phyloP scores from a whole-genome alignment of 2,329 filamentous ascomycete genomes.

The Pseudomassariella vexata region DNA sequence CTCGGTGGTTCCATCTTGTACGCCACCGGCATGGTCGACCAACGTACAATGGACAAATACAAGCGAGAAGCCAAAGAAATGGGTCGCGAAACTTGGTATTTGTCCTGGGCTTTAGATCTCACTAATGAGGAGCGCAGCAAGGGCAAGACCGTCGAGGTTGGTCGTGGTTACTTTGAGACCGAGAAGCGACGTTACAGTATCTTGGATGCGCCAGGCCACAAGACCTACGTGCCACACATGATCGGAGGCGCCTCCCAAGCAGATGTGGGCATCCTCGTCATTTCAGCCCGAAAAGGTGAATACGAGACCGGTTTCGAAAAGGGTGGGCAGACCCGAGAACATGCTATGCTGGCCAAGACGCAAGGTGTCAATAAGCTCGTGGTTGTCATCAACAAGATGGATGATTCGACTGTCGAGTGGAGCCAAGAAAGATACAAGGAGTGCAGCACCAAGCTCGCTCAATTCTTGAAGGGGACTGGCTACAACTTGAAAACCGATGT shows the following conservation, averaged over 20 bases:
- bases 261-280: conserved; percentile 91
- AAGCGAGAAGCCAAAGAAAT: conserved; percentile 94
- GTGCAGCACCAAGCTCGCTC: conserved; percentile 80
- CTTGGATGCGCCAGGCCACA: conserved; percentile 93
- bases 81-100: conserved; percentile 96
- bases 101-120: conserved; percentile 96
- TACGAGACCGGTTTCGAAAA: conserved; percentile 98
- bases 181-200: conserved; percentile 96
- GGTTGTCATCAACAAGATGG: conserved; percentile 98
- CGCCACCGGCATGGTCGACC: conserved; percentile 97
- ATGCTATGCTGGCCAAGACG: conserved; percentile 96
- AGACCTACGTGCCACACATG: conserved; percentile 98
- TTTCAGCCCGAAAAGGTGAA: conserved; percentile 93
- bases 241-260: conserved; percentile 92
- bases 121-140: conserved; percentile 95
- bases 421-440: conserved; percentile 88
- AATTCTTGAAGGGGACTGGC: conserved; percentile 86
- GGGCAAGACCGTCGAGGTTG: conserved; percentile 97
- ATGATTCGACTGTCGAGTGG: conserved; percentile 95
- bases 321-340: conserved; percentile 93
- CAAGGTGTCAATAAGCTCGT: conserved; percentile 97
- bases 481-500: conserved; percentile 94
- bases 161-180: conserved; percentile 92
- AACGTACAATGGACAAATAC: conserved; percentile 97
- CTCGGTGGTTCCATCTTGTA: conserved; percentile 91